Base-by-base conservation (phyloP, 129 eudicot species). In the Flaveria brownii region DNA sequence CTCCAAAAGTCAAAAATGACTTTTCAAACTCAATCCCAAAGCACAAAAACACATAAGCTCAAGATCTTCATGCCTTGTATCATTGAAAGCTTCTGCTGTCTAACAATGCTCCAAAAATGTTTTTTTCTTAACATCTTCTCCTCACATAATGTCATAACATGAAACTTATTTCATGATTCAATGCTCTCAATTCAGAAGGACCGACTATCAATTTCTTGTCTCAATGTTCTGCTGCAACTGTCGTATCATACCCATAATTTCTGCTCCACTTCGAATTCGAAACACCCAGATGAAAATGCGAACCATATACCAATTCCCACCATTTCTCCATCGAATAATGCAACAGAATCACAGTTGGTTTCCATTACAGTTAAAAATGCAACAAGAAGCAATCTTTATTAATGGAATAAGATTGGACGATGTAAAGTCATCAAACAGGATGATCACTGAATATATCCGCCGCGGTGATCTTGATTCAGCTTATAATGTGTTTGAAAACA, bases 391-490 rank as follows among this genome's bases (percentile, higher is more conserved):
- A 0, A 57, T 43, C 63, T 14, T 25, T 22, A 23, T 71, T 14
- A 30, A 30, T 77, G 49, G 12, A 74, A 64, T 9, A 14, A 43
- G 71, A 18, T 50, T 54, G 1, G 36, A 78, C 57, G 11, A 79
- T 11, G 73, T 90, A 0, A 72, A 77, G 45, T 78, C 85, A 70
- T 69, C 81, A 5, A 93, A 90, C 84, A 90, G 68, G 79, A 81
- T 80, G 83, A 93, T 93, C 36, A 84, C 87, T n/a, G 42, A 67
- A 23, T 78, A 68, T 22, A 76, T 93, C 10, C 82, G 88, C 49
- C 60, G 64, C 8, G 87, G 87, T 72, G 84, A 88, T 77, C 68
- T 90, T 10, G 78, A 85, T 73, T 93, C 91, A 1, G 96, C 96
- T 3, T 67, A 83, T 18, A 75, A 68, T 59, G 84, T 90, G 70